Evolutionary conservation across 164 flowering plant genomes (phyloP).

Genomic region (Liquidambar formosana): DNA sequence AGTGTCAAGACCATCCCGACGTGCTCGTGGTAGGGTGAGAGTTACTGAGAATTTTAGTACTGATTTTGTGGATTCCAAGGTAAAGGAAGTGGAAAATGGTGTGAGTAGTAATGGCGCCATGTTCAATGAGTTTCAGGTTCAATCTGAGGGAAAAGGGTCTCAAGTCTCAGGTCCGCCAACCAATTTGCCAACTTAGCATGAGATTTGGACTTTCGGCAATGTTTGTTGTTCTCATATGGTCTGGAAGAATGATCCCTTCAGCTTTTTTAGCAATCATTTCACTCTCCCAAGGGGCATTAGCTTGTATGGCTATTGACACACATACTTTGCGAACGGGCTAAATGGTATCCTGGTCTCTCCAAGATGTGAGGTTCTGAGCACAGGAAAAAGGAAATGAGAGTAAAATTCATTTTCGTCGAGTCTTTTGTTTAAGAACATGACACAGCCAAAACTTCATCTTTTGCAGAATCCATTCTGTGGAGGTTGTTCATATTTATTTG

Average conservation of each 20-base stretch:
- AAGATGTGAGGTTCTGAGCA: constrained; percentile 4
- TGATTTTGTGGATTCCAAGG: constrained; percentile 19
- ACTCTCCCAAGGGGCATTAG: neutral
- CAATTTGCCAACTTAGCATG: constrained; percentile 1
- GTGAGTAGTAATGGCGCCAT: constrained; percentile 19
- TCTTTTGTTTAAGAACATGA: neutral
- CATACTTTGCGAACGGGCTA: neutral
- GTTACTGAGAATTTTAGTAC: constrained; percentile 14
- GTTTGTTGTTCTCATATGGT: constrained; percentile 8
- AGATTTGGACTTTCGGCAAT: neutral
- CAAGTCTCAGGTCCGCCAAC: constrained; percentile 18
- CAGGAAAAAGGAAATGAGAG: neutral
- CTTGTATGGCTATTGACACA: neutral
- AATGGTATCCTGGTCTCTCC: neutral
- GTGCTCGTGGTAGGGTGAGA: constrained; percentile 22
- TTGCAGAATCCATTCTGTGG: no score
- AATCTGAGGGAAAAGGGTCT: constrained; percentile 17
- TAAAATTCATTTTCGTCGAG: neutral
- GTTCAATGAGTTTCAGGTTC: constrained; percentile 21
- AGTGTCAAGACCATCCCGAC: constrained; percentile 34
- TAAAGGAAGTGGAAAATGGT: constrained; percentile 29
- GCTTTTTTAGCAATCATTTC: neutral
- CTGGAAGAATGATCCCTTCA: neutral
- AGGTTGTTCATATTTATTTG: no score
- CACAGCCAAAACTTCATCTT: no score